Conservation (phyloP, 208 protist genomes). For the Sergeia podlipaevii region DNA sequence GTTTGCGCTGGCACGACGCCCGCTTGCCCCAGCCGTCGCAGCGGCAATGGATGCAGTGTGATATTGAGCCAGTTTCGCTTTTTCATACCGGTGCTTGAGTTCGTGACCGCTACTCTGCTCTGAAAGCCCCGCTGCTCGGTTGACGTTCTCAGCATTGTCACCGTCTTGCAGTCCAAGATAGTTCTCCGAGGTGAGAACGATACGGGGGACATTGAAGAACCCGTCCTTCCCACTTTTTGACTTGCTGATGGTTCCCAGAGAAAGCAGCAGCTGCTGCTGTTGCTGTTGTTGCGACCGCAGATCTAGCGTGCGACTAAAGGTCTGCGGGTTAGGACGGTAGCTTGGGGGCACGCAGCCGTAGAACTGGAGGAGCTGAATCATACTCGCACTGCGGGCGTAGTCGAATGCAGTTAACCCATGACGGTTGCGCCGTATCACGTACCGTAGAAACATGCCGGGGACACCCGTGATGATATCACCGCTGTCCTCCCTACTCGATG, state of each 20-base stretch:
- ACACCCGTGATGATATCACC: background rate
- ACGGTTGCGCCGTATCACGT: constrained; percentile 66
- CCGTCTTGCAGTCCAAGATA: constrained; percentile 53
- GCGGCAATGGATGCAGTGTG: constrained; percentile 6
- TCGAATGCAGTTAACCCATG: constrained; percentile 78
- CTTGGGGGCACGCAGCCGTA: constrained; percentile 79
- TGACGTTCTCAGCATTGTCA: constrained; percentile 23
- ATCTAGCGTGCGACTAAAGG: constrained; percentile 29
- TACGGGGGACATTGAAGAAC: constrained; percentile 53
- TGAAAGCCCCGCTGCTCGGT: constrained; percentile 7
- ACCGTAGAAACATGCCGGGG: constrained; percentile 46
- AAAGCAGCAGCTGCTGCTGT: background rate
- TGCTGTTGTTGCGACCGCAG: background rate
- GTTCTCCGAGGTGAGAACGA: constrained; percentile 59
- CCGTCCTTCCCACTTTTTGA: background rate
- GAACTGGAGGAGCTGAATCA: constrained; percentile 67
- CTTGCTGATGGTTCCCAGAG: background rate
- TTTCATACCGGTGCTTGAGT: background rate
- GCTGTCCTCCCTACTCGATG: background rate
- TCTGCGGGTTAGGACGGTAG: constrained; percentile 71
- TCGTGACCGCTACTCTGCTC: background rate
- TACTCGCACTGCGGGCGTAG: constrained; percentile 63
- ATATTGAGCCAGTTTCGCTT: background rate
- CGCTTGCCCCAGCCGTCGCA: too few species aligned
- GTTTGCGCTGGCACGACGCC: too few species aligned